Base-by-base conservation (phyloP, 2,329 filamentous ascomycete genomes). In the Tolypocladium ovalisporum region DNA sequence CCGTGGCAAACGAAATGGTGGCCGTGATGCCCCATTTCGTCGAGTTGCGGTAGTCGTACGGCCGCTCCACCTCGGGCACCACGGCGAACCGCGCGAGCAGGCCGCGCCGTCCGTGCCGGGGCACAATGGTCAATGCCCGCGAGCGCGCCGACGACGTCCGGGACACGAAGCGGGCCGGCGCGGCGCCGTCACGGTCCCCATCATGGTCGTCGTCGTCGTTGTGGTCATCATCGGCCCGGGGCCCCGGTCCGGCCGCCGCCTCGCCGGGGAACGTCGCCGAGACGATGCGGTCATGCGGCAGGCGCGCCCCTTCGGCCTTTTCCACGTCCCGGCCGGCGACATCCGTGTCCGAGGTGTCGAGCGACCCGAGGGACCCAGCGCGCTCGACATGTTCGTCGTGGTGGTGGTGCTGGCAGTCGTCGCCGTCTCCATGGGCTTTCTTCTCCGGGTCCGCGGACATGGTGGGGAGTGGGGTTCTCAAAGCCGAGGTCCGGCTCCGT, bases 1-100 rank as follows among this genome's bases (percentile, higher is more conserved):
- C 84, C 1, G 84, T 90, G 3, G 90, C 90, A 19, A 92, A 67
- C 1, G 90, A 87, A 52, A 96, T 82, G 53, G 93, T 81, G 39
- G 84, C 76, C 0, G 91, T 96, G 62, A 97, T 85, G 59, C 83
- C 80, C 91, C 91, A 96, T 82, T 96, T 96, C 17, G 83, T 89
- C 54, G 75, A 80, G 37, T 82, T 81, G 13, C 79, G 75, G 67
- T 96, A 96, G 54, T 89, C 81, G 59, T 86, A 84, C 0, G 91
- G 88, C 36, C 86, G 78, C 52, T 89, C 84, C 17, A 96, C 84
- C 72, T 97, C 92, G 1, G 90, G 87, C 19, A 96, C 76, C 36
- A 96, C 59, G 1, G 88, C 77, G 15, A 95, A 76, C 40, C 80
- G 80, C 1, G 84, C 85, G 53, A 96, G 78, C 1, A 96, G 75